These are phyloP conservation scores for Magnaporthiopsis rhizophila DNA, from an alignment of 2,329 filamentous ascomycete genomes.

Conservation along the genomic window DNA sequence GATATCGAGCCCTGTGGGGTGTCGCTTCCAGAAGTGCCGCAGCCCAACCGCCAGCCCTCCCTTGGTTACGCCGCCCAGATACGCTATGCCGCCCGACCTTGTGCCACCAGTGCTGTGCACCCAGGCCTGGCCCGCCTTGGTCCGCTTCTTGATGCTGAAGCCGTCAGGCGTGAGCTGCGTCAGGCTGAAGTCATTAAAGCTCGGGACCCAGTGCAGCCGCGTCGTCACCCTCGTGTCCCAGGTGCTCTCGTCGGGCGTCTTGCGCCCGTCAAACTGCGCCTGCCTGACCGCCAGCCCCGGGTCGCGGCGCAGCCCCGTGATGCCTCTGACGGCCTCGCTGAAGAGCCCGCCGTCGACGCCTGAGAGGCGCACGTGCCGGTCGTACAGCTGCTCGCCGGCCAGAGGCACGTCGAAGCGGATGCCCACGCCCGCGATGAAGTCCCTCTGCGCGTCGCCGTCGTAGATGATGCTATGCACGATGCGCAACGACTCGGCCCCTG, in stretches of 20 bases:
- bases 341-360: slow-evolving; percentile 48
- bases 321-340: slow-evolving; percentile 49
- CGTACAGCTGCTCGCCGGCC: slow-evolving; percentile 41
- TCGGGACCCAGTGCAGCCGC: slow-evolving; percentile 46
- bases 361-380: slow-evolving; percentile 50
- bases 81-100: slow-evolving; percentile 47
- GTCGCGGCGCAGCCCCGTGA: slow-evolving; percentile 50
- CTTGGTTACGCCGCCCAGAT: slow-evolving; percentile 46
- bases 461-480: slow-evolving; percentile 49
- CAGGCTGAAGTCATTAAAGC: slow-evolving; percentile 50
- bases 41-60: slow-evolving; percentile 53
- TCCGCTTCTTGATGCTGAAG: slow-evolving; percentile 53
- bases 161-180: slow-evolving; percentile 51
- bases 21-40: slow-evolving; percentile 56
- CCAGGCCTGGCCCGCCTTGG: slow-evolving; percentile 48
- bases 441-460: slow-evolving; percentile 37
- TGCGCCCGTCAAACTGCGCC: slow-evolving; percentile 41
- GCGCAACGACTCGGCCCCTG: slow-evolving; percentile 45
- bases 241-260: slow-evolving; percentile 32
- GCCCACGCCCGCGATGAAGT: slow-evolving; percentile 47
- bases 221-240: slow-evolving; percentile 39
- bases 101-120: slow-evolving; percentile 49
- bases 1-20: slow-evolving; percentile 50
- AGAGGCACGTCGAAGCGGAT: slow-evolving; percentile 49
- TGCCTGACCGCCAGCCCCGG: slow-evolving; percentile 39